Evolutionary conservation across 306 rosid species (phyloP), one percentile per base, ranked within the genome.

Genomic region (Acacia melanoxylon): DNA sequence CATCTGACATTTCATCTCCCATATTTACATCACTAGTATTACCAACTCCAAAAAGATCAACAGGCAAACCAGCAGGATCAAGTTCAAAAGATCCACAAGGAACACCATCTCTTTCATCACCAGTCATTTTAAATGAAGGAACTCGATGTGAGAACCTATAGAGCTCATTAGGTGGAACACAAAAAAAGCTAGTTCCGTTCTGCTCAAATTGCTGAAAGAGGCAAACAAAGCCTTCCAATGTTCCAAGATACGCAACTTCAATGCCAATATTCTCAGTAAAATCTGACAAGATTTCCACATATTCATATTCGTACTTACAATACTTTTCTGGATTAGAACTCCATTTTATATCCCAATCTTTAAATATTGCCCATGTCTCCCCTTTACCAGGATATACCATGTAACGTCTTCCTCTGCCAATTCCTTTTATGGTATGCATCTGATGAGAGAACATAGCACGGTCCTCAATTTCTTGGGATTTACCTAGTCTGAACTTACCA

Each of bases 341-440:
- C 98, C 99, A 93, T 35, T 86, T 85, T 17, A 89, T 83, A 86
- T 93, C 93, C 99, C 99, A 93, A 75, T 93, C 73, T 87, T 85
- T 90, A 83, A 86, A 95, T 59, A 95, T 70, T 63, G 98, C 99
- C 99, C 99, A 95, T 40, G 94, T 95, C 78, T 95, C 98, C 41
- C 98, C 98, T 86, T 88, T 90, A 77, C 82, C 80, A 27, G 99
- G 98, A 88, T 92, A 90, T 68, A 95, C 81, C 51, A 89, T 44
- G 73, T 73, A 91, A 35, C 84, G 14, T 77, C 73, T 62, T 25
- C 41, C 41, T 37, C 76, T 76, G 25, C 56, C 72, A 33, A 83
- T 82, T 52, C 83, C 87, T 79, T 88, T 92, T 61, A 71, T 75
- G 78, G 85, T 79, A 72, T 82, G 83, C 79, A 92, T 63, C 91